phyloP scores from a whole-genome alignment of 352 stramenopile genomes.

The Phytophthora vignae region DNA sequence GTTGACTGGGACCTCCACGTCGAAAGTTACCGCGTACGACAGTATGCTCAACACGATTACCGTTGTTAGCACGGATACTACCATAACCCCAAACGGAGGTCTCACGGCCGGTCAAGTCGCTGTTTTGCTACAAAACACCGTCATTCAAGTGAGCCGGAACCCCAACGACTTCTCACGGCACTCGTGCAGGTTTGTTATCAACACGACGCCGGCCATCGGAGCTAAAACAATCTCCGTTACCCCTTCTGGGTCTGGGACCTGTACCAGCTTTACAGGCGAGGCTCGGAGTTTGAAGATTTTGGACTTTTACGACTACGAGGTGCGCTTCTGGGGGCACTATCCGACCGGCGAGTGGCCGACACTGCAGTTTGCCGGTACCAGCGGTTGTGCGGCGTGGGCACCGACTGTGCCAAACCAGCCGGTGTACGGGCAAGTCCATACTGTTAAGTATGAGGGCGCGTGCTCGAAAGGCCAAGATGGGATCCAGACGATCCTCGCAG shows the following conservation, averaged over 20 bases:
- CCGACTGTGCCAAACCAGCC: slow-evolving; percentile 39
- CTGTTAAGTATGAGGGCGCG: slow-evolving; percentile 71
- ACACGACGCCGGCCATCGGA: slow-evolving; percentile 1
- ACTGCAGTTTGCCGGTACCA: slow-evolving; percentile 46
- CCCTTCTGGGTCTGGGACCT: slow-evolving; percentile 25
- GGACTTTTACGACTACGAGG: slow-evolving; percentile 77
- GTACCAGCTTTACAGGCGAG: slow-evolving; percentile 54
- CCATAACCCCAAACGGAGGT: slow-evolving; percentile 10
- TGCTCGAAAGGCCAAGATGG: slow-evolving; percentile 58
- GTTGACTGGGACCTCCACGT: slow-evolving; percentile 46
- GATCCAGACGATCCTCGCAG: slow-evolving; percentile 77
- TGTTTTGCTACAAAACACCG: slow-evolving; percentile 36
- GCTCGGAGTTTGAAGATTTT: slow-evolving; percentile 61
- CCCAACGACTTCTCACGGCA: slow-evolving; percentile 72
- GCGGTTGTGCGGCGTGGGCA: slow-evolving; percentile 45
- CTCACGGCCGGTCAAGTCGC: slow-evolving; percentile 45
- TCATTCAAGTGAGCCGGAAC: slow-evolving; percentile 81
- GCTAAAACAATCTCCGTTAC: slow-evolving; percentile 47
- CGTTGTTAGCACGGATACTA: slow-evolving; percentile 37
- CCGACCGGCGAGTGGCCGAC: slow-evolving; percentile 78
- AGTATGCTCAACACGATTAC: slow-evolving; percentile 34
- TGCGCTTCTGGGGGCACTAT: slow-evolving; percentile 75
- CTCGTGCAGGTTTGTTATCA: slow-evolving; percentile 65
- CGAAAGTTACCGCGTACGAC: slow-evolving; percentile 59
- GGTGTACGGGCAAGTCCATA: slow-evolving; percentile 68